These are phyloP conservation scores for Diaporthe nobilis DNA, from an alignment of 2,329 filamentous ascomycete species.

Conservation along the genomic window DNA sequence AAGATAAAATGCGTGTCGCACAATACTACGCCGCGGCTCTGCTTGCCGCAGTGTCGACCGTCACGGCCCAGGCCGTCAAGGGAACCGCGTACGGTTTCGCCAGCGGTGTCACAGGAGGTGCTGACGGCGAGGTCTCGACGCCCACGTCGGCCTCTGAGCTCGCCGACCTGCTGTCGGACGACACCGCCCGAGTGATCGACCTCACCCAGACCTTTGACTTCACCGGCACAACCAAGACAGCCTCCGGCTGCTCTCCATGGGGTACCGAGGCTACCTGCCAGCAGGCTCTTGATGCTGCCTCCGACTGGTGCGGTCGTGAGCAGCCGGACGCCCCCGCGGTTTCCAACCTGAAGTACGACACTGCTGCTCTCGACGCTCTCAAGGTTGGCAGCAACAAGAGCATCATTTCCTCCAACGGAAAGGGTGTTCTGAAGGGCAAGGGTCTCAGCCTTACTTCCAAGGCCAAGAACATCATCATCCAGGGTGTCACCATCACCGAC, in stretches of 20 bases:
- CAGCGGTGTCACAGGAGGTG: conserved; percentile 72
- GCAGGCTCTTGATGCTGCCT: conserved; percentile 70
- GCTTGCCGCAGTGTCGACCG: conserved; percentile 46
- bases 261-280: conserved; percentile 68
- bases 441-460: conserved; percentile 64
- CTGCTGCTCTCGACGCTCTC: conserved; percentile 64
- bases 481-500: conserved; percentile 58
- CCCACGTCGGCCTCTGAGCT: conserved; percentile 69
- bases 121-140: conserved; percentile 65
- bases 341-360: conserved; percentile 61
- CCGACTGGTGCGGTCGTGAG: conserved; percentile 70
- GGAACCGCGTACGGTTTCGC: conserved; percentile 59
- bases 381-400: conserved; percentile 70
- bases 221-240: conserved; percentile 66
- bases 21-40: conserved; percentile 39
- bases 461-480: conserved; percentile 71
- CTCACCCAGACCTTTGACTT: conserved; percentile 70
- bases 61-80: conserved; percentile 48
- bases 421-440: conserved; percentile 70
- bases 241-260: conserved; percentile 70
- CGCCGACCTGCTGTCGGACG: conserved; percentile 69
- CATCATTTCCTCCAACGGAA: conserved; percentile 66
- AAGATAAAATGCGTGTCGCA: conserved; percentile 32
- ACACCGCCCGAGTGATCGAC: conserved; percentile 69
- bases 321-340: conserved; percentile 63